Base-by-base conservation (phyloP, 2,329 filamentous ascomycete genomes). In the Alternaria gaisen region DNA sequence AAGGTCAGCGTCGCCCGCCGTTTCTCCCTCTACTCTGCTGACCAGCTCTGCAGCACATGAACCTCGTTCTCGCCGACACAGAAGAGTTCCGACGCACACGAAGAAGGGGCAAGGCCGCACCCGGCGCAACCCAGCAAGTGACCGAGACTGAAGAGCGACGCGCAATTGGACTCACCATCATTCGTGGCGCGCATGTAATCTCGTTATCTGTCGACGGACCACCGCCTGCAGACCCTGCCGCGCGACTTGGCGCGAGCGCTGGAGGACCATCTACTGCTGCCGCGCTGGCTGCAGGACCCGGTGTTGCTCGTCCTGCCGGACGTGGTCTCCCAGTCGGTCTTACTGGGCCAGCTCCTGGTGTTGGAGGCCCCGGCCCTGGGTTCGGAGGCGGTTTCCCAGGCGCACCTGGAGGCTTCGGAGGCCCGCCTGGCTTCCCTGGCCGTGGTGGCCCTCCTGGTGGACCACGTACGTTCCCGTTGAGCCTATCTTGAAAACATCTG, bases 61-160 rank as follows among this genome's bases (percentile, higher is more conserved):
- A 99, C 81, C 88, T 99, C 68, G 95, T 99, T 64, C 91, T 99
- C 65, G 95, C 94, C 81, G 95, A 99, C 77, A 98, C 95, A 70
- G 95, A 99, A 87, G 73, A 75, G 61, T 75, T 75, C 63, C 69
- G 73, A 58, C 70, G 72, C 43, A 74, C 70, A 58, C 70, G 72
- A 64, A 69, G 72, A 68, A 65, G 69, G 72, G 86, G 88, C 71
- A 96, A 95, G 83, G 83, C 87, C 54, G 88, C 90, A 43, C 87
- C 89, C 57, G 86, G 88, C 69, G 83, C 87, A 53, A 80, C 86
- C 51, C 87, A 91, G 75, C 78, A 81, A 55, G 87, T 91, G 50
- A 86, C 97, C 71, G 93, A 97, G 82, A 89, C 91, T 14, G 94
- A 99, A 82, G 95, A 98, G 83, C 98, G 98, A 86, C 91, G 95